phyloP scores from a whole-genome alignment of 352 stramenopile species.

The Saprolegnia parasitica region DNA sequence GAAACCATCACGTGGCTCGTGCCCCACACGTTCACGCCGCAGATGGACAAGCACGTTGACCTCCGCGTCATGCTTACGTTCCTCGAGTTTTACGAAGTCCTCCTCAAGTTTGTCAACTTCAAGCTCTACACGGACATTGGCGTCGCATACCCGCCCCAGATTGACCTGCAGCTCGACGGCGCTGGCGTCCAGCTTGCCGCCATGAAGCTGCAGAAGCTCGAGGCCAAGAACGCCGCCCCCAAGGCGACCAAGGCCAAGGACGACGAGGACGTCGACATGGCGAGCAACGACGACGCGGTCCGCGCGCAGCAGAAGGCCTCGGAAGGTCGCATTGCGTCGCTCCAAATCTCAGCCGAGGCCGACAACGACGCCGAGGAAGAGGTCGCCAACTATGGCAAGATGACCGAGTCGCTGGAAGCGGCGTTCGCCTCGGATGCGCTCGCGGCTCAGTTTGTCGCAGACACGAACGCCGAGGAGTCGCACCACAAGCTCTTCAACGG shows the following conservation, averaged over 20 bases:
- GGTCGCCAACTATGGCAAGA: constrained; percentile 61
- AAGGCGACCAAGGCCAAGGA: constrained; percentile 6
- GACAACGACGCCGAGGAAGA: constrained; percentile 70
- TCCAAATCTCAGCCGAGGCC: constrained; percentile 49
- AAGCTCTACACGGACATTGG: constrained; percentile 96
- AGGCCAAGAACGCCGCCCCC: constrained; percentile 35
- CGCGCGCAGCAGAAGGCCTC: constrained; percentile 83
- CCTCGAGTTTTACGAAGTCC: constrained; percentile 99
- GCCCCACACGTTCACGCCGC: constrained; percentile 97
- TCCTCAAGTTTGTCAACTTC: constrained; percentile 98
- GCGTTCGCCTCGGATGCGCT: constrained; percentile 79
- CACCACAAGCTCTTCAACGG: constrained; percentile 77
- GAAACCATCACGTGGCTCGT: constrained; percentile 96
- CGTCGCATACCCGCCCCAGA: constrained; percentile 92
- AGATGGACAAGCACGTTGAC: constrained; percentile 96
- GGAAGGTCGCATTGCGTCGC: constrained; percentile 80
- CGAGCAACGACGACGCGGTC: constrained; percentile 35
- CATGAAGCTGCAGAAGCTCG: constrained; percentile 57
- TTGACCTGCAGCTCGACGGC: constrained; percentile 78
- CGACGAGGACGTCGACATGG: constrained; percentile 29
- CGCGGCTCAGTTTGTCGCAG: constrained; percentile 66
- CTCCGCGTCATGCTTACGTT: constrained; percentile 99
- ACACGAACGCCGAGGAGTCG: constrained; percentile 75
- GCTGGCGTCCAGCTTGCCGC: constrained; percentile 65
- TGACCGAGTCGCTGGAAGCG: constrained; percentile 89